Conservation (phyloP, 441 rosid species). For the Adansonia madagascariensis region DNA sequence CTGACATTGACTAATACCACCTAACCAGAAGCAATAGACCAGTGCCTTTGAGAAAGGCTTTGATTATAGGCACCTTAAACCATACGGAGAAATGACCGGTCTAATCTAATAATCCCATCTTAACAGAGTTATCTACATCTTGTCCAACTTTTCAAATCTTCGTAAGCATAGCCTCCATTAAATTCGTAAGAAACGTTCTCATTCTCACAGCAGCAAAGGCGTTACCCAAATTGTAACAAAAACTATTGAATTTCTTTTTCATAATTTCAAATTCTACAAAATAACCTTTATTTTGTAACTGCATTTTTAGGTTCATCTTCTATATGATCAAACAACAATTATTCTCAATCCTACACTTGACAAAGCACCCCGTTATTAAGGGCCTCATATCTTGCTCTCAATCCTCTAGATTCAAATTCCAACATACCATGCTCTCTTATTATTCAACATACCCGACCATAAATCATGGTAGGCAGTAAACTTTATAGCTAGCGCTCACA, state of each 20-base stretch:
- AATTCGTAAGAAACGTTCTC: background rate
- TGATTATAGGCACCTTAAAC: background rate
- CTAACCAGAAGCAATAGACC: background rate
- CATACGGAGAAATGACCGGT: background rate
- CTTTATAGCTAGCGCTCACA: background rate
- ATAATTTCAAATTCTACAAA: background rate
- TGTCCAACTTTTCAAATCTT: background rate
- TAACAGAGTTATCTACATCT: background rate
- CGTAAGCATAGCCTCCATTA: background rate
- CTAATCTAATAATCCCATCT: background rate
- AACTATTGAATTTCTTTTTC: background rate
- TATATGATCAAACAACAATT: slow-evolving; percentile 1
- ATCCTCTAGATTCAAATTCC: background rate
- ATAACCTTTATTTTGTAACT: background rate
- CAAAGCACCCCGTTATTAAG: background rate
- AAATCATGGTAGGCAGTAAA: background rate
- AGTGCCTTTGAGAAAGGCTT: background rate
- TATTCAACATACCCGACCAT: background rate
- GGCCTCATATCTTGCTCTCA: background rate
- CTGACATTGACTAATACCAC: background rate
- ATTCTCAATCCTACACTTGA: background rate
- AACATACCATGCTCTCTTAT: background rate
- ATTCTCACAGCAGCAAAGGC: background rate
- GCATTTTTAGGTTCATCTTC: background rate
- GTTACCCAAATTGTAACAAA: background rate